phyloP scores from a whole-genome alignment of 2,329 filamentous ascomycete genomes.

The Neophaeococcomyces aloes region DNA sequence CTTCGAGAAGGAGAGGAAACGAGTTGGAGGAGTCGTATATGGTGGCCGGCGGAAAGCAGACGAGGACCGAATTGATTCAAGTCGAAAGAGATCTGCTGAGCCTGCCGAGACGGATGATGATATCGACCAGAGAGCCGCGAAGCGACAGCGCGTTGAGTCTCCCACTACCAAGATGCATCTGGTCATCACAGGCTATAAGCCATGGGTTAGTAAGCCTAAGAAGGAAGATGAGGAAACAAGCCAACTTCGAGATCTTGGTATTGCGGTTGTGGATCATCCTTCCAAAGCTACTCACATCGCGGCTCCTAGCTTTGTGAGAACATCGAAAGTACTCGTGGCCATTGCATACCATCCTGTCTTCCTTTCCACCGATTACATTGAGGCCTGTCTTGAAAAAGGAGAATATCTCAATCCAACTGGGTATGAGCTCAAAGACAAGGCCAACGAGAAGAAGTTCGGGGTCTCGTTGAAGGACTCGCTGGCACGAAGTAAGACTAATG shows the following conservation, averaged over 20 bases:
- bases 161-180: conserved; percentile 63
- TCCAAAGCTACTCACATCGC: conserved; percentile 74
- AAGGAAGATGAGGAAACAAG: conserved; percentile 71
- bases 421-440: conserved; percentile 59
- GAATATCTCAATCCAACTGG: conserved; percentile 53
- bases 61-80: conserved; percentile 28
- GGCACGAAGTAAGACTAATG: conserved; percentile 61
- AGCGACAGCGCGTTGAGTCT: conserved; percentile 23
- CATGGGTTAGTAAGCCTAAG: conserved; percentile 63
- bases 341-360: conserved; percentile 71
- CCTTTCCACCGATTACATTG: conserved; percentile 67
- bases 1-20: conserved; percentile 89
- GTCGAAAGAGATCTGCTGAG: conserved; percentile 36
- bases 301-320: conserved; percentile 76
- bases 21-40: conserved; percentile 56
- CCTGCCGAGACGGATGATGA: conserved; percentile 39
- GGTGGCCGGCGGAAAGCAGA: conserved; percentile 42
- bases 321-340: conserved; percentile 84
- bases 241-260: conserved; percentile 71
- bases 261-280: conserved; percentile 66
- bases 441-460: conserved; percentile 60
- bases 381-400: conserved; percentile 60
- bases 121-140: conserved; percentile 46
- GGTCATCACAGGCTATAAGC: conserved; percentile 71
- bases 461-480: conserved; percentile 61